Percentiles rank a stretch among this genome's conserved stretches.
These are phyloP conservation scores for Sporothrix curviconia DNA, from an alignment of 2,329 filamentous ascomycete genomes.

Conservation along the genomic window DNA sequence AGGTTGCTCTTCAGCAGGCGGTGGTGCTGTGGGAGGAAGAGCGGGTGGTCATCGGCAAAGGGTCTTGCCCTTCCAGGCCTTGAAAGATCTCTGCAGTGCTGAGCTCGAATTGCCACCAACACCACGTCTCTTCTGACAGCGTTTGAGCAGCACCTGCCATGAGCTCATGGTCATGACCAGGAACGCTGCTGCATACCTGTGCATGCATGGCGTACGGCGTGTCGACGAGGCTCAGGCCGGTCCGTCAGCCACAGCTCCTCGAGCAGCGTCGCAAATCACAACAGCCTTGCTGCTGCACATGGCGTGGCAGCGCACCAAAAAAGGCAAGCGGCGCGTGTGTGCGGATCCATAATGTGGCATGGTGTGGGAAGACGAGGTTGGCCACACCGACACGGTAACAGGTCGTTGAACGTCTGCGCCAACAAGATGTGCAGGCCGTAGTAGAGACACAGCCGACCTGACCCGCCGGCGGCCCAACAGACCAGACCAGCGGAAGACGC, in stretches of 20 bases:
- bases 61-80: too few relatives aligned
- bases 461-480: neutral
- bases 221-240: constrained; percentile 10
- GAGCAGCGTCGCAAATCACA: constrained; percentile 5
- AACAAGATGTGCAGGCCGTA: constrained; percentile 15
- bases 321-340: constrained; percentile 10
- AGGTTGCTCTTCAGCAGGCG: constrained; percentile 10
- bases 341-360: constrained; percentile 15
- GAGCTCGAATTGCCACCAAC: too few relatives aligned
- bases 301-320: constrained; percentile 9
- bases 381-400: constrained; percentile 16
- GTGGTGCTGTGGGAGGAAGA: neutral
- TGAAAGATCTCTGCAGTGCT: too few relatives aligned
- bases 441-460: constrained; percentile 7
- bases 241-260: constrained; percentile 8
- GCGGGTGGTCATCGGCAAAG: too few relatives aligned
- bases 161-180: constrained; percentile 14
- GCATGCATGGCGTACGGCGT: constrained; percentile 16
- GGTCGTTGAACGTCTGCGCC: constrained; percentile 14
- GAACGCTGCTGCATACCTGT: constrained; percentile 16
- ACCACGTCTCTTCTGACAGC: neutral
- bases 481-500: constrained; percentile 10
- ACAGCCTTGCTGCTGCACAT: constrained; percentile 14
- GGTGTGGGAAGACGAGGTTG: constrained; percentile 16
- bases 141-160: constrained; percentile 12